Evolutionary conservation across 2,329 filamentous ascomycete genomes (phyloP), one percentile per base, ranked within the genome.

Genomic region (Celoporthe dispersa): DNA sequence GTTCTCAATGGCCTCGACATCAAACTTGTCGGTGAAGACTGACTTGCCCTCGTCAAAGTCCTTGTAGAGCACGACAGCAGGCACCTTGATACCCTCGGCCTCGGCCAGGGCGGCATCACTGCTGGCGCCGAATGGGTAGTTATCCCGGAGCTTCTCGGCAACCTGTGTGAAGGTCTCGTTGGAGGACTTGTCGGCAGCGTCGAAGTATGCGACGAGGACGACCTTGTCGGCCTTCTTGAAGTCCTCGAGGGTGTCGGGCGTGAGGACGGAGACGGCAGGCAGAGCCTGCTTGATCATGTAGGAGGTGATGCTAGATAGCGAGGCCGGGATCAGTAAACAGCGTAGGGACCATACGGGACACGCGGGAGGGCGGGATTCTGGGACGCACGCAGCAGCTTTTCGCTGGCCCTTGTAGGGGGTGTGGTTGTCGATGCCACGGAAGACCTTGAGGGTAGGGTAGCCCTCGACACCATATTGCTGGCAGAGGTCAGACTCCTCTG

Each of bases 211-310:
- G 73, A 99, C 90, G 68, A 98, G 82, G 71, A 98, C 95, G 73
- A 98, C 94, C 87, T 98, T 97, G 85, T 99, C 96, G 80, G 94
- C 90, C 71, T 91, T 95, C 91, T 98, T 98, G 91, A 99, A 97
- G 77, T 97, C 94, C 80, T 94, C 93, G 68, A 98, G 85, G 71
- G 91, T 94, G 74, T 95, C 93, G 81, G 92, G 90, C 77, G 88
- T 91, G 71, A 99, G 87, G 74, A 88, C 79, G 7, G 96, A 98
- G 74, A 99, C 94, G 74, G 96, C 92, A 67, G 96, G 96, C 72
- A 99, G 89, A 35, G 93, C 93, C 85, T 98, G 96, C 89, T 98
- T 99, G 81, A 94, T 92, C 96, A 99, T 99, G 87, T 97, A 98
- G 35, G 90, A 91, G 63, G 87, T 87, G 80, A 91, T 91, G 73